Evolutionary conservation across 805 yeast genomes (phyloP).

Genomic region (Candida krabiensis): DNA sequence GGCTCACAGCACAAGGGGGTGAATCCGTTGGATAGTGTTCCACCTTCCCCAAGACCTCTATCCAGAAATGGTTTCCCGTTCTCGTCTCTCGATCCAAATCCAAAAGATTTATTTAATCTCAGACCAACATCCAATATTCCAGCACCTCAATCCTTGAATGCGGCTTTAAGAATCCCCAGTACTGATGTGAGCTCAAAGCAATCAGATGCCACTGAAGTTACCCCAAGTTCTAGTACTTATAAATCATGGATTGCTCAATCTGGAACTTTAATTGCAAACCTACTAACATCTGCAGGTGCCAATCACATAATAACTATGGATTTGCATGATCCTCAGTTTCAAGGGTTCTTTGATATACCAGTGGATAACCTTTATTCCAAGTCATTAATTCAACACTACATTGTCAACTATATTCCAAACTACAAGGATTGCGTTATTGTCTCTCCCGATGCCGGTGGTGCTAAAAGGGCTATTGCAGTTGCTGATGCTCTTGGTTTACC

Average conservation of each 20-base stretch:
- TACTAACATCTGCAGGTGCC: constrained; percentile 90
- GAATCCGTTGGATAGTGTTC: constrained; percentile 40
- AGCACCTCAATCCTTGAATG: constrained; percentile 14
- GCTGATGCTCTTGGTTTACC: constrained; percentile 88
- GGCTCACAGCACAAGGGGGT: constrained; percentile 19
- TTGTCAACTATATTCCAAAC: constrained; percentile 72
- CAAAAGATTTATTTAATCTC: constrained; percentile 12
- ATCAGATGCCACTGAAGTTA: constrained; percentile 23
- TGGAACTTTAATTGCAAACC: constrained; percentile 87
- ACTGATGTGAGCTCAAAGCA: constrained; percentile 13
- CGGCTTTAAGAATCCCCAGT: constrained; percentile 5
- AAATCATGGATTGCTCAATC: constrained; percentile 95
- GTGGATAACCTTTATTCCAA: constrained; percentile 91
- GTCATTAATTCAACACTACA: constrained; percentile 85
- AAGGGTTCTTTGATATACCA: constrained; percentile 95
- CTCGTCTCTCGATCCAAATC: constrained; percentile 10
- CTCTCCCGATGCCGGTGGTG: constrained; percentile 99
- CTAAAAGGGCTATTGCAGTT: constrained; percentile 90
- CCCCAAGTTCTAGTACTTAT: constrained; percentile 62
- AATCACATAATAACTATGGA: constrained; percentile 98
- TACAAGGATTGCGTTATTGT: constrained; percentile 86
- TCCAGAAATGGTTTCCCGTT: constrained; percentile 25
- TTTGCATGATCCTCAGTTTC: constrained; percentile 95
- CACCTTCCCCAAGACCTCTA: constrained; percentile 46
- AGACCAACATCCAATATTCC: constrained; percentile 3